Evolutionary conservation across 228 moss, liverwort and hornwort species (phyloP), one percentile per base, ranked within the genome.

Genomic region (Sphagnum magellanicum): DNA sequence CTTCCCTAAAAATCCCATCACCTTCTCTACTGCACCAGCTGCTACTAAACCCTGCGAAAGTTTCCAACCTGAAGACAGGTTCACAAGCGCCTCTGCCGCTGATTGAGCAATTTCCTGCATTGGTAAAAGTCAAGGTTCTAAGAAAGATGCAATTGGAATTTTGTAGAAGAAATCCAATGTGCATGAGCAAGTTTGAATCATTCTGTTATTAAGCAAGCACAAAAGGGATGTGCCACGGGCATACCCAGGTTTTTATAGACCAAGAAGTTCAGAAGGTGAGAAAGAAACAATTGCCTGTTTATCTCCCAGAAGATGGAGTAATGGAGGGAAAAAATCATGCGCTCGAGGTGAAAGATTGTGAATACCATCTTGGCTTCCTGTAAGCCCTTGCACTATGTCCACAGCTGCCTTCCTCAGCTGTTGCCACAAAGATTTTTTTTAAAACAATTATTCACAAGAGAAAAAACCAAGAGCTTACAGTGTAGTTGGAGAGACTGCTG

Each of bases 301-400:
- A 61, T 93, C 91, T 63, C 73, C 67, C 0, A 97, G 68, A 4
- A 91, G 80, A 47, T 82, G 72, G 15, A 93, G 80, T 6, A 97
- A 71, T 13, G 91, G 90, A 32, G 90, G 87, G 0, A 93, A 62
- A 16, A 93, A 71, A 47, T 81, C 72, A 5, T 75, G 51, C 5
- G 80, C 80, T 50, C 83, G 85, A 12, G 76, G 83, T 62, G 79
- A 66, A 50, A 97, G 73, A 5, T 86, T 84, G 14, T 67, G 80
- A 10, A 89, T 83, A 4, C 93, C 91, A 66, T 91, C 93, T 7
- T 97, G 90, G 5, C 76, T 82, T 66, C 93, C 93, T 12, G 97
- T 91, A 4, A 93, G 77, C 6, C 97, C 93, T 78, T 97, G 97
- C 70, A 97, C 93, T 48, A 97, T 93, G 72, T 90, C 93, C 8